Evolutionary conservation across 768 basidiomycete genomes (phyloP).

Genomic region (Filobasidium floriforme): DNA sequence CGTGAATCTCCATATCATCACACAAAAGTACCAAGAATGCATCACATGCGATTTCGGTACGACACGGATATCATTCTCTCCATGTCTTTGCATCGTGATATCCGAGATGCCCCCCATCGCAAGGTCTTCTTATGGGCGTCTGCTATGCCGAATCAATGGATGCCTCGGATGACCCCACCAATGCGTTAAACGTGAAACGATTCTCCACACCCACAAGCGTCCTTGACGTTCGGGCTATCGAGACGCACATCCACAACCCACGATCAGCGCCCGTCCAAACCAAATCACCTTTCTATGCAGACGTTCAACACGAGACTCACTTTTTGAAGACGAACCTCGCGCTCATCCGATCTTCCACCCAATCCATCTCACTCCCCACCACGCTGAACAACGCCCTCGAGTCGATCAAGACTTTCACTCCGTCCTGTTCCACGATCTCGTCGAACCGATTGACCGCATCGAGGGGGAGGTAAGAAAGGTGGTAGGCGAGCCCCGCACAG

Average conservation of each 20-base stretch:
- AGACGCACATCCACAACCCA: too few relatives aligned
- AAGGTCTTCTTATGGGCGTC: too few relatives aligned
- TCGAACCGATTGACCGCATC: conserved; percentile 74
- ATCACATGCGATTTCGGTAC: too few relatives aligned
- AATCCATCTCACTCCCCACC: conserved; percentile 98
- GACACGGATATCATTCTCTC: too few relatives aligned
- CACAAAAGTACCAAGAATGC: too few relatives aligned
- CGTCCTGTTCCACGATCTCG: conserved; percentile 93
- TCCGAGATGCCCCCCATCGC: too few relatives aligned
- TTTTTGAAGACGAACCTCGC: conserved; percentile 34
- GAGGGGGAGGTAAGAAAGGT: conserved; percentile 75
- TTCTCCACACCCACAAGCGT: conserved; percentile 91
- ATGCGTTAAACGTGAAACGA: conserved; percentile 60
- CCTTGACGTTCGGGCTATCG: conserved; percentile 86
- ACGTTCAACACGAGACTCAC: conserved; percentile 10
- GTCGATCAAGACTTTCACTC: conserved; percentile 86
- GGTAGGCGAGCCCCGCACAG: conserved; percentile 82
- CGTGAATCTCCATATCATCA: too few relatives aligned
- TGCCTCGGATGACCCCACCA: too few relatives aligned
- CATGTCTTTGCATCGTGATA: too few relatives aligned
- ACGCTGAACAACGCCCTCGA: conserved; percentile 95
- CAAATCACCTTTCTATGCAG: conserved; percentile 30
- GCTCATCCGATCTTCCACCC: conserved; percentile 81
- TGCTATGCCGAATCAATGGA: too few relatives aligned
- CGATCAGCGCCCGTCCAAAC: too few relatives aligned